Base-by-base conservation (phyloP, 352 stramenopile genomes). In the Phytophthora crassamura region DNA sequence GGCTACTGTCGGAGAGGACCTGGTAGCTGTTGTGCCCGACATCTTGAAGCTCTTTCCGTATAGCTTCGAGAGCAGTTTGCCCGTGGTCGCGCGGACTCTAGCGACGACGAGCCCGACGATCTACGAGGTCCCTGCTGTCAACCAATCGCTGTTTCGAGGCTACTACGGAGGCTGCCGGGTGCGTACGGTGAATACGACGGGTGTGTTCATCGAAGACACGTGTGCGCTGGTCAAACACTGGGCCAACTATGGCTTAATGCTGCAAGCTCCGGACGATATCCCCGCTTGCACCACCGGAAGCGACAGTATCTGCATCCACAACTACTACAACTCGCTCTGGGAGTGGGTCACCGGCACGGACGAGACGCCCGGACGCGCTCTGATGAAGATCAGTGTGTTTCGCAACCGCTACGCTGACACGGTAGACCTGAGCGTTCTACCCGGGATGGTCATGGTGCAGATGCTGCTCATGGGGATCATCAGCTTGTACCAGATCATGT, bases 31-130 rank as follows among this genome's bases (percentile, higher is more conserved):
- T 5, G 66, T 70, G 12, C 66, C 66, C 3, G 66, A 70, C 33
- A 57, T 70, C 32, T 16, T 74, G 5, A 70, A 69, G 22, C 18
- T 74, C 7, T 74, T 69, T 34, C 66, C 66, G 0, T 74, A 59
- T 30, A 69, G 59, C 38, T 74, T 74, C 40, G 38, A 8, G 9
- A 70, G 53, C 28, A 74, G 66, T 34, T 32, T 74, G 7, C 54
- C 61, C 8, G 16, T 30, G 12, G 20, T 74, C 2, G 4, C 60
- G 5, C 16, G 66, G 11, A 28, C 36, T 20, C 33, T 71, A 3
- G 20, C 30, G 5, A 60, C 60, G 4, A 67, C 48, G 0, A 63
- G 43, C 9, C 42, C 53, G 7, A 74, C 66, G 7, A 66, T 70
- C 12, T 74, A 67, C 35, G 10, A 65, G 4, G 66, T 52, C 10